Percentiles rank a stretch among this genome's conserved stretches.
These are phyloP conservation scores for Ascochyta clinopodiicola DNA, from an alignment of 2,329 filamentous ascomycete species.

Conservation along the genomic window DNA sequence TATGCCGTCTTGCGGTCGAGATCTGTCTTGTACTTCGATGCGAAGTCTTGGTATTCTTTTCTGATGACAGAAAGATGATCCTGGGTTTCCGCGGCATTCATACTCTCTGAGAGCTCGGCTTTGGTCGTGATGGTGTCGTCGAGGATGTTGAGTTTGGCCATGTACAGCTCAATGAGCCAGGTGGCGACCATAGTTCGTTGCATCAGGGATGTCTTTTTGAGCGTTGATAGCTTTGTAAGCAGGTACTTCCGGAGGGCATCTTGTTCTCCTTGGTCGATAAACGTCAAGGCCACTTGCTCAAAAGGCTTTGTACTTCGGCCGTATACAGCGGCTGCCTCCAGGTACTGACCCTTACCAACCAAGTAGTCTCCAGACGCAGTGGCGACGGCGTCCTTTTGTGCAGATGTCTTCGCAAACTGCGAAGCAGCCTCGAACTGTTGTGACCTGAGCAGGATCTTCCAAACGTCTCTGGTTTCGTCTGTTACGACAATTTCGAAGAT, in stretches of 20 bases:
- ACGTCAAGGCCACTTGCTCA: constrained; percentile 88
- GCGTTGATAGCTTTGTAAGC: constrained; percentile 77
- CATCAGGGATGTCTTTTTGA: constrained; percentile 86
- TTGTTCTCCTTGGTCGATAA: constrained; percentile 88
- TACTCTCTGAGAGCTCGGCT: constrained; percentile 76
- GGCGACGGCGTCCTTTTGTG: constrained; percentile 89
- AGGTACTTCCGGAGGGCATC: constrained; percentile 92
- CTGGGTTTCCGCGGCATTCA: constrained; percentile 73
- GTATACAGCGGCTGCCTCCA: constrained; percentile 87
- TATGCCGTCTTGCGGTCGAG: constrained; percentile 92
- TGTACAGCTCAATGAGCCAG: constrained; percentile 95
- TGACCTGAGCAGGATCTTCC: constrained; percentile 88
- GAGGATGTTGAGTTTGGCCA: constrained; percentile 93
- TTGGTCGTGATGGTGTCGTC: constrained; percentile 94
- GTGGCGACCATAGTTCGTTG: constrained; percentile 93
- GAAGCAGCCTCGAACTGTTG: constrained; percentile 90
- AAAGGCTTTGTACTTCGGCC: constrained; percentile 97
- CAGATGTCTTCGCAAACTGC: constrained; percentile 77
- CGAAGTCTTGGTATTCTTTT: constrained; percentile 86
- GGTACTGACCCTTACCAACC: constrained; percentile 78
- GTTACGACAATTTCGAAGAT: constrained; percentile 93
- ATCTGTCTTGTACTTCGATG: constrained; percentile 82
- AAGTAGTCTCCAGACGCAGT: constrained; percentile 91
- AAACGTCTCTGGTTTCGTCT: constrained; percentile 90
- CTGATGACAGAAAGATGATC: constrained; percentile 74